Conservation (phyloP, 345 rosid species). For the Adansonia digitata region DNA sequence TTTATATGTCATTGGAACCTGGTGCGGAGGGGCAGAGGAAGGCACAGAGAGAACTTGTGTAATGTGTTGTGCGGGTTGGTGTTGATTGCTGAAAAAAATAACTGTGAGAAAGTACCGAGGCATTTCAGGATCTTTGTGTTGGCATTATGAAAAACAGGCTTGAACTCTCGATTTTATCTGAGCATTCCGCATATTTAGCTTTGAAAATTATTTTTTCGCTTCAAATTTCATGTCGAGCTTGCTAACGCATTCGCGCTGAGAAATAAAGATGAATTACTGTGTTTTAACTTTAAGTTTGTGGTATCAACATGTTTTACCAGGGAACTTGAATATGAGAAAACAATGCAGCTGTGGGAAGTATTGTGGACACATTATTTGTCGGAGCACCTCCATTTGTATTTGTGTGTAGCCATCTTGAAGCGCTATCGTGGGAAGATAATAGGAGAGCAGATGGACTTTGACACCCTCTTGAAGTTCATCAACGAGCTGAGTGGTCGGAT, state of each 20-base stretch:
- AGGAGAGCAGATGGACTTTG: conserved; percentile 94
- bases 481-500: conserved; percentile 85
- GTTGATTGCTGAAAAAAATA: background rate
- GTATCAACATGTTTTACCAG: conserved; percentile 32
- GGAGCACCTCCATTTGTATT: conserved; percentile 84
- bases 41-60: background rate
- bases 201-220: background rate
- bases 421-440: conserved; percentile 76
- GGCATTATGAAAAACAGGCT: background rate
- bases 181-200: background rate
- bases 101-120: background rate
- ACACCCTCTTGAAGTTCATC: conserved; percentile 86
- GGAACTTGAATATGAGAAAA: conserved; percentile 77
- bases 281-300: background rate
- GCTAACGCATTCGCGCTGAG: background rate
- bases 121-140: background rate
- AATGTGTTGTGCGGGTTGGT: background rate
- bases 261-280: background rate
- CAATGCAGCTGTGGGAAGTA: conserved; percentile 90
- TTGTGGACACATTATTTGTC: conserved; percentile 83
- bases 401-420: conserved; percentile 89
- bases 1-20: background rate
- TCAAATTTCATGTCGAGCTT: background rate
- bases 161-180: background rate
- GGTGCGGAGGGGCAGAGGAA: background rate